Conservation (phyloP, 768 basidiomycete species). For the Cystoderma amianthinum region DNA sequence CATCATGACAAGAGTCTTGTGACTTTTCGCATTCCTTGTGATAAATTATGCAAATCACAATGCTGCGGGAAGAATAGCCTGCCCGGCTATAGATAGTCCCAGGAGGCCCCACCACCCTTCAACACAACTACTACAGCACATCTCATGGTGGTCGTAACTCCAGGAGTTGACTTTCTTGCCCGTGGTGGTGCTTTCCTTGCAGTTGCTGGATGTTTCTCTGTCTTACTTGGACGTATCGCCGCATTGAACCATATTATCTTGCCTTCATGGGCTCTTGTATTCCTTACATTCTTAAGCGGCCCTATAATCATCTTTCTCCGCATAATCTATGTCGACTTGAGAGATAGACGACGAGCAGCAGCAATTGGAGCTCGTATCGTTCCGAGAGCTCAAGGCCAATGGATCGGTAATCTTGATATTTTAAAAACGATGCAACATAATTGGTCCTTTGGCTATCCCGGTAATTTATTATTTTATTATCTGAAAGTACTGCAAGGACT, state of each 20-base stretch:
- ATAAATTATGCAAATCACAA: too few relatives aligned
- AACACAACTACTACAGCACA: too few relatives aligned
- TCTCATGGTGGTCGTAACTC: neutral
- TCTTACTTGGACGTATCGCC: neutral
- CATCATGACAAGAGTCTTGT: too few relatives aligned
- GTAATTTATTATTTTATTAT: slow-evolving; percentile 17
- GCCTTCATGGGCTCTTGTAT: too few relatives aligned
- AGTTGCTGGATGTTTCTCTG: neutral
- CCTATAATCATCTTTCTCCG: slow-evolving; percentile 9
- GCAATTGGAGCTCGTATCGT: too few relatives aligned
- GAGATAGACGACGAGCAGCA: slow-evolving; percentile 22
- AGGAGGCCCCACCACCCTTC: too few relatives aligned
- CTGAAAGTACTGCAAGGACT: neutral
- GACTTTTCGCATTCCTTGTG: too few relatives aligned
- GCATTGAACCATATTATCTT: neutral
- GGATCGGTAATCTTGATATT: slow-evolving; percentile 39
- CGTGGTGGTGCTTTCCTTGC: neutral
- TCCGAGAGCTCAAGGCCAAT: slow-evolving; percentile 27
- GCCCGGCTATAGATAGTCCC: too few relatives aligned
- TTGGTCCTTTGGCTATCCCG: slow-evolving; percentile 40
- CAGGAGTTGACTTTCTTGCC: neutral
- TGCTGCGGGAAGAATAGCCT: too few relatives aligned
- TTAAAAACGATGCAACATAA: slow-evolving; percentile 26
- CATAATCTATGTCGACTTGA: slow-evolving; percentile 8
- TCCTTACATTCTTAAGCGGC: too few relatives aligned